Base-by-base conservation (phyloP, 305 asterid species). In the Solanum hybrid region DNA sequence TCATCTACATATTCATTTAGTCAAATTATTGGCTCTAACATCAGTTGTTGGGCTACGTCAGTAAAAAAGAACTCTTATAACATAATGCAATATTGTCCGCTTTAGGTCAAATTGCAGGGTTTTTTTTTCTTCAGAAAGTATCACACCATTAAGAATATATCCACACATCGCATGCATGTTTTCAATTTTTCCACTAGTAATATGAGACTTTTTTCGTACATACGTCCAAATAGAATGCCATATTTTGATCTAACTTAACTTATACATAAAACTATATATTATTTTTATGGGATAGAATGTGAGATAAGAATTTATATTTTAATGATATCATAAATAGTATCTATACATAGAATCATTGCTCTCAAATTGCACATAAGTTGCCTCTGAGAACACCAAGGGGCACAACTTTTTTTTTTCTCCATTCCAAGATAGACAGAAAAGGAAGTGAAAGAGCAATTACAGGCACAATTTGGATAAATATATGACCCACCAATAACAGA, bases 401-500 rank as follows among this genome's bases (percentile, higher is more conserved):
- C 91, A 91, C 90, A 65, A 89, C 29, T 8, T 70, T 89, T 22
- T 68, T 89, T 70, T n/a, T 8, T 2, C 6, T 61, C 33, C 41
- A n/a, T 41, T 12, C 39, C 70, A 31, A 72, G 22, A 87, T 12
- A 33, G 85, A 45, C 82, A 89, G 38, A 84, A 89, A 75, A 87
- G 72, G 29, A 79, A 78, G 17, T 27, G 70, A 34, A 87, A 45
- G 82, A 87, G 88, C 88, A 87, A 90, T 65, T 45, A 91, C 79
- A 89, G 27, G 78, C 78, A 90, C 82, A 31, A 17, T 57, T 27
- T 57, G 38, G 39, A 29, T 29, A 36, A 2, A 84, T 51, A 41
- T 33, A 75, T 87, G 90, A 89, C 91, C 92, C 89, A 91, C 89
- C 87, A 88, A 20, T 34, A 83, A 91, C 95, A 89, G 86, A 91